phyloP scores from a whole-genome alignment of 2,329 filamentous ascomycete genomes.

The Colletotrichum sp. region DNA sequence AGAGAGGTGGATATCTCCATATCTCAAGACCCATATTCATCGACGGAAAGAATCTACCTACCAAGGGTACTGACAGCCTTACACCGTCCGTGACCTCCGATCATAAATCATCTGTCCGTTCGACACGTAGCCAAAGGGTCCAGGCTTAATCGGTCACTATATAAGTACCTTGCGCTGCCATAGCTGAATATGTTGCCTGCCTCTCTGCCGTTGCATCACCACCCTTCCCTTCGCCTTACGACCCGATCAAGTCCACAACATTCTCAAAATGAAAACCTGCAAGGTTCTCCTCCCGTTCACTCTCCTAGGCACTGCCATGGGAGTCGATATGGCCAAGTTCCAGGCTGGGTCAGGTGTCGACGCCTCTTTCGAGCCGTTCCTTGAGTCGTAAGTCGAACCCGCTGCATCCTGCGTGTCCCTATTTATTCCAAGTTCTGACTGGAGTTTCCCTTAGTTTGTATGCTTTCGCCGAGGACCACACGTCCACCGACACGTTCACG shows the following conservation, averaged over 20 bases:
- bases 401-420: background rate
- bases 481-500: constrained; percentile 4
- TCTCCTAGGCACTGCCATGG: background rate
- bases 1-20: background rate
- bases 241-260: background rate
- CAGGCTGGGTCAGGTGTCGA: background rate
- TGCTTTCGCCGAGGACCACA: constrained; percentile 1
- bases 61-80: background rate
- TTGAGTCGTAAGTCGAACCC: background rate
- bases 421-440: background rate
- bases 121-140: background rate
- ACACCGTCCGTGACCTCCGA: background rate
- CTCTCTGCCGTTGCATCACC: background rate
- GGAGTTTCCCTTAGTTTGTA: background rate
- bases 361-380: background rate
- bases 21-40: background rate
- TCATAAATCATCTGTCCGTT: background rate
- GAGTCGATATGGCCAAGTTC: background rate
- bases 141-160: background rate
- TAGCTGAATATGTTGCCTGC: background rate
- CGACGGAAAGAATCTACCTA: background rate
- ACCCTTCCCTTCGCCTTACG: background rate
- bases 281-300: background rate
- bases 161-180: background rate
- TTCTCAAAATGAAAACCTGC: background rate